A percentile compares a stretch with the other conserved stretches of the same genome.
These are phyloP conservation scores for Tricharina praecox DNA, from an alignment of 495 filamentous ascomycete species.

Conservation along the genomic window DNA sequence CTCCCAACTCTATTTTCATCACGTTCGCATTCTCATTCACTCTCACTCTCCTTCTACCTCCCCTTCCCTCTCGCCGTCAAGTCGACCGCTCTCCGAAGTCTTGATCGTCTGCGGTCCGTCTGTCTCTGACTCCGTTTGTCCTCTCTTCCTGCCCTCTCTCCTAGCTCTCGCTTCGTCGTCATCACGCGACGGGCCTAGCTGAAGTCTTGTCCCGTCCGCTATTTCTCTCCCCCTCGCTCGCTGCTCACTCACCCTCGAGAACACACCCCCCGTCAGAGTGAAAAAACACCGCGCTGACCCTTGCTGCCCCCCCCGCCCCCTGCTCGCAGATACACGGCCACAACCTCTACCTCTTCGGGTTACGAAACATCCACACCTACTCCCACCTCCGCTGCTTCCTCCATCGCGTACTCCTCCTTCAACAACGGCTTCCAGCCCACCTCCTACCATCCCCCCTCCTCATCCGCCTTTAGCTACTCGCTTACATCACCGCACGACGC, in stretches of 20 bases:
- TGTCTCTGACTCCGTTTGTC: too few relatives aligned
- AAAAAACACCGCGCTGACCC: not conserved
- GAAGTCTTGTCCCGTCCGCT: not conserved
- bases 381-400: constrained; percentile 23
- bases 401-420: constrained; percentile 23
- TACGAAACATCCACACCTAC: constrained; percentile 26
- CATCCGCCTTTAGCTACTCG: constrained; percentile 15
- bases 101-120: too few relatives aligned
- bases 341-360: constrained; percentile 21
- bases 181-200: too few relatives aligned
- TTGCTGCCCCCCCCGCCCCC: not conserved
- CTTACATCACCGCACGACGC: constrained; percentile 22
- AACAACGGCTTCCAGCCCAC: constrained; percentile 21
- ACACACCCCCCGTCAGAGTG: too few relatives aligned
- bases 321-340: constrained; percentile 21
- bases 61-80: too few relatives aligned
- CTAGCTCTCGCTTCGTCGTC: too few relatives aligned
- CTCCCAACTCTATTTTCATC: not conserved
- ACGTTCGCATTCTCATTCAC: too few relatives aligned
- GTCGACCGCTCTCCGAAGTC: too few relatives aligned
- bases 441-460: constrained; percentile 22
- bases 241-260: too few relatives aligned
- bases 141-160: too few relatives aligned
- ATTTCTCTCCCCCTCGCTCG: constrained; percentile 7
- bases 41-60: too few relatives aligned